Base-by-base conservation (phyloP, 1,284 basidiomycete genomes). In the Pseudozyma tsukubaensis region DNA sequence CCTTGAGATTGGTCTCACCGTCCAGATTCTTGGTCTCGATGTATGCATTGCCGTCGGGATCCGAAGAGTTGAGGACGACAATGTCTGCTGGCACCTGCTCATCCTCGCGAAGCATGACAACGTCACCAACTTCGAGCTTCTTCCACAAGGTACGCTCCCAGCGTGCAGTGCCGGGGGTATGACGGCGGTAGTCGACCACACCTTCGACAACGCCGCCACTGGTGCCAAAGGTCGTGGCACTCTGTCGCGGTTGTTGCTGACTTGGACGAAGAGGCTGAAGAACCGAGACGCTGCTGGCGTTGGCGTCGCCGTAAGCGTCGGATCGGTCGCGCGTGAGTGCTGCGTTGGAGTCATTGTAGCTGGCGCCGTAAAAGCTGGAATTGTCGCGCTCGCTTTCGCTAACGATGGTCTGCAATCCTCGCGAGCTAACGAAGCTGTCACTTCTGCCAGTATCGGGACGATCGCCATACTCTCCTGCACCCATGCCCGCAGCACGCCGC, bases 91-190 rank as follows among this genome's bases (percentile, higher is more conserved):
- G 95, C 8, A 98, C 91, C 85, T 97, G 94, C 66, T 98, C 96
- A 84, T 97, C 92, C 81, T 97, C 94, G 58, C 91, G 88, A 29
- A 98, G 87, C 1, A 97, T 86, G 24, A 99, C 92, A 24, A 98
- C 86, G 83, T 98, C 96, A n/a, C 96, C 96, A 6, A 97, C 95
- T 85, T 97, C 94, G 50, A 99, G 88, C 87, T 98, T 97, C 88
- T 98, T 98, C 96, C 96, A 99, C 1, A 98, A 87, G 3, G 96
- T 98, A 61, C 94, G 88, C 83, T 97, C 95, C 95, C 95, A 98
- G 32, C 89, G 88, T 0, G 93, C 91, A 0, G 90, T 89, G 0
- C 94, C 94, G 0, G 88, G 86, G 1, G 88, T 87, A 35, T 89
- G 89, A 54, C 89, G 89, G 49, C 86, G 86, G 88, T 91, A 94